A percentile compares a stretch with the other conserved stretches of the same genome.
Conservation (phyloP, 768 basidiomycete genomes). For the Coprinopsis marcescibilis region DNA sequence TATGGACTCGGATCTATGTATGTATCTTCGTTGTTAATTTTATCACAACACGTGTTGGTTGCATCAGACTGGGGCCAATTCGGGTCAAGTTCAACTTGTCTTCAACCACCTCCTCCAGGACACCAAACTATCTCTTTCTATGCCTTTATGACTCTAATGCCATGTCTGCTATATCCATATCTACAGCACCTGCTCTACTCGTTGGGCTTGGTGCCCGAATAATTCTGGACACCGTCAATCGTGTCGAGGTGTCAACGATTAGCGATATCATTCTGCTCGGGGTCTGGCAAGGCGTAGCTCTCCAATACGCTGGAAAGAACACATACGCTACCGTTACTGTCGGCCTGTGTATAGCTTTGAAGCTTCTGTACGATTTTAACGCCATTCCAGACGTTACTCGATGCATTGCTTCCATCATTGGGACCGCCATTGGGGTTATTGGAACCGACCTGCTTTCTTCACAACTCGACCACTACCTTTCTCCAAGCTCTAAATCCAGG, state of each 20-base stretch:
- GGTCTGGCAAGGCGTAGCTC: slow-evolving; percentile 68
- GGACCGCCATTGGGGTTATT: slow-evolving; percentile 63
- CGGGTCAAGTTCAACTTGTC: neutral
- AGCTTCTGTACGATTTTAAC: slow-evolving; percentile 61
- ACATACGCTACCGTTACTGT: slow-evolving; percentile 50
- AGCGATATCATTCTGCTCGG: slow-evolving; percentile 63
- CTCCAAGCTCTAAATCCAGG: slow-evolving; percentile 13
- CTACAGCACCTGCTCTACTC: slow-evolving; percentile 62
- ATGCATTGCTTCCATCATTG: slow-evolving; percentile 56
- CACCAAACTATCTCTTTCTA: slow-evolving; percentile 8
- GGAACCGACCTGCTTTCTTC: slow-evolving; percentile 68
- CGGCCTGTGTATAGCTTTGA: slow-evolving; percentile 50
- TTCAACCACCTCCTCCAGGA: neutral
- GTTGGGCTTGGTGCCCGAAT: slow-evolving; percentile 73
- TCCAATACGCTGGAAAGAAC: slow-evolving; percentile 60
- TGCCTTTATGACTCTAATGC: slow-evolving; percentile 16
- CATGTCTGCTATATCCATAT: slow-evolving; percentile 37
- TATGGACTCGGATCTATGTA: too few species aligned
- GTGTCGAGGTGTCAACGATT: slow-evolving; percentile 39
- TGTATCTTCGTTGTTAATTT: too few species aligned
- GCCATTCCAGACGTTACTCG: slow-evolving; percentile 47
- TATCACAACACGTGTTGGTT: slow-evolving; percentile 11
- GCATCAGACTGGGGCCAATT: neutral
- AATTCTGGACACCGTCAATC: slow-evolving; percentile 49
- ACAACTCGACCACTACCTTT: slow-evolving; percentile 23